These are phyloP conservation scores for Monosporozyma yasuniensis DNA, from an alignment of 805 yeast genomes.

Conservation along the genomic window DNA sequence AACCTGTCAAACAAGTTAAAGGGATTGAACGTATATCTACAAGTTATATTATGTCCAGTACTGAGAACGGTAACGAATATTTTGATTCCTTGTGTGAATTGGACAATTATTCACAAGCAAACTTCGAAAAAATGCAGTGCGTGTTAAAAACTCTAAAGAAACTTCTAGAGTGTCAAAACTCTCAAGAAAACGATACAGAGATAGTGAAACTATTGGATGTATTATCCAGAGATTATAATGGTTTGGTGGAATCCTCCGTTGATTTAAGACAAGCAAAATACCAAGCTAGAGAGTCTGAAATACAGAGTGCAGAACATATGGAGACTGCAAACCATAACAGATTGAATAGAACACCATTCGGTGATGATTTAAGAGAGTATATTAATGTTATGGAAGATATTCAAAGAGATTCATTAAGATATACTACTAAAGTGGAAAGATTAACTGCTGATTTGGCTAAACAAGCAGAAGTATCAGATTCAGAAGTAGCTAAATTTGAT, in stretches of 20 bases:
- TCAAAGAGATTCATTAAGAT: slow-evolving; percentile 15
- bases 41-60: neutral
- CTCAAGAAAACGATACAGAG: slow-evolving; percentile 11
- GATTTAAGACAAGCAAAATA: slow-evolving; percentile 18
- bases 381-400: slow-evolving; percentile 13
- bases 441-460: slow-evolving; percentile 23
- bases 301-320: slow-evolving; percentile 1
- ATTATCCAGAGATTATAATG: slow-evolving; percentile 10
- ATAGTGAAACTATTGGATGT: slow-evolving; percentile 8
- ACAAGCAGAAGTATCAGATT: slow-evolving; percentile 20
- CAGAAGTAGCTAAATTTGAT: slow-evolving; percentile 12
- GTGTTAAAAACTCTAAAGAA: slow-evolving; percentile 10
- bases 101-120: slow-evolving; percentile 16
- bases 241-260: slow-evolving; percentile 9
- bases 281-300: slow-evolving; percentile 15
- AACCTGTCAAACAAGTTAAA: neutral
- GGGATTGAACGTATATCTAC: neutral
- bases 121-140: slow-evolving; percentile 11
- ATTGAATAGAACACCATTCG: neutral
- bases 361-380: slow-evolving; percentile 12
- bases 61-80: slow-evolving; percentile 10
- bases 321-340: slow-evolving; percentile 4
- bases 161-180: slow-evolving; percentile 7
- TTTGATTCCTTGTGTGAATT: slow-evolving; percentile 24
- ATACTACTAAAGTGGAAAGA: slow-evolving; percentile 20